Percentiles rank a stretch among this genome's conserved stretches.
phyloP scores from a whole-genome alignment of 495 filamentous ascomycete species.

The Penicillium pulvis region DNA sequence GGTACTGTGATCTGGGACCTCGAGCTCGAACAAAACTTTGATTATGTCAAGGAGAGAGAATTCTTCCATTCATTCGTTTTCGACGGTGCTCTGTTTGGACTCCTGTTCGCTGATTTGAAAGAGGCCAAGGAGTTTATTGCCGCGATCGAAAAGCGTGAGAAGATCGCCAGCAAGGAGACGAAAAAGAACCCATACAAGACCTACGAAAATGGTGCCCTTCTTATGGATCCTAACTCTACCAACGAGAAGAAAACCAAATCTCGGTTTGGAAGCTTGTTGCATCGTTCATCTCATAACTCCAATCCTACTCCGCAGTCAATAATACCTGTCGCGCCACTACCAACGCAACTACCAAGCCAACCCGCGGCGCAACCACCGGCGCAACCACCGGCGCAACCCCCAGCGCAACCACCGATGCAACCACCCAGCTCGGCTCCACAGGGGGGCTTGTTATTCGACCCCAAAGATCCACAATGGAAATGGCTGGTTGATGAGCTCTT shows the following conservation, averaged over 20 bases:
- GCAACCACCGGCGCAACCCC: constrained; percentile 17
- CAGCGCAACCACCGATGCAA: constrained; percentile 10
- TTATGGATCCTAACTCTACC: constrained; percentile 32
- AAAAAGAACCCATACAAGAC: constrained; percentile 61
- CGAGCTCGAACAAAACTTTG: constrained; percentile 92
- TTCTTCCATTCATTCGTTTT: constrained; percentile 98
- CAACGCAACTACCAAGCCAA: constrained; percentile 34
- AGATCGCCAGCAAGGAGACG: constrained; percentile 87
- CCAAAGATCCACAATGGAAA: constrained; percentile 80
- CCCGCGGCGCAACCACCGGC: constrained; percentile 22
- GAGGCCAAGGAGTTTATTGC: constrained; percentile 93
- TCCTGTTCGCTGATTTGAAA: constrained; percentile 94
- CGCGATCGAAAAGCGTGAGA: constrained; percentile 92
- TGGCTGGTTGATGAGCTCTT: constrained; percentile 80
- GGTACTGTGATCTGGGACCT: constrained; percentile 99
- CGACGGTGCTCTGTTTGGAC: constrained; percentile 77
- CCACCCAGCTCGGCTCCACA: constrained; percentile 37
- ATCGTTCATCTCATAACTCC: constrained; percentile 65
- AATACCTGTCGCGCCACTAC: constrained; percentile 52
- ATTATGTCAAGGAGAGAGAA: constrained; percentile 91
- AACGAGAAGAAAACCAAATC: constrained; percentile 50
- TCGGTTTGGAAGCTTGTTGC: constrained; percentile 70
- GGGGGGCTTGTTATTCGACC: constrained; percentile 72
- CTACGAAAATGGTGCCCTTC: constrained; percentile 21
- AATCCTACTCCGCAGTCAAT: constrained; percentile 50